Base-by-base conservation (phyloP, 164 flowering plant genomes). In the Macadamia tetraphylla region DNA sequence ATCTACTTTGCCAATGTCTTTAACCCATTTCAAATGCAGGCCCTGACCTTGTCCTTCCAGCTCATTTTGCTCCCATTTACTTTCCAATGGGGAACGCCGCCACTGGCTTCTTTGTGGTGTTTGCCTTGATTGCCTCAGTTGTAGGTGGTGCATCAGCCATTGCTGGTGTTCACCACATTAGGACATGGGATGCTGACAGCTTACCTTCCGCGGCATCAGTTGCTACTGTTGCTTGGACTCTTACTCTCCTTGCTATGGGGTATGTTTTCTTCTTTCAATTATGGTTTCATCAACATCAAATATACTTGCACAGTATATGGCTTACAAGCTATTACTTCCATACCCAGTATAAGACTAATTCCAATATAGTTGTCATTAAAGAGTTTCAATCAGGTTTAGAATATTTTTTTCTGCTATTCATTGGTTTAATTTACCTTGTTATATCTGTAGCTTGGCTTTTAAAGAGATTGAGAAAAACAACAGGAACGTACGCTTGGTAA, bases 21-120 rank as follows among this genome's bases (percentile, higher is more conserved):
- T 35, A 35, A 2, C 40, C 40, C 40, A 35, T 35, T 2, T 2
- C 3, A 35, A 35, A 35, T 35, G 40, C 91, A 91, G 97, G 88
- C 29, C 81, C 91, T 23, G 87, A 72, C 1, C 75, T 87, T 40
- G 62, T 71, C 1, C 89, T 94, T 9, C 97, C 98, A 18, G 92
- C 94, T 9, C 87, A 86, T 70, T 91, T 94, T 72, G 86, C 96
- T 2, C 97, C 96, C 13, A 84, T 91, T 51, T 83, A 80, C 81
- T 94, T 89, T 68, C 92, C 98, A 1, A 89, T 91, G 88, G 97
- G 94, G 53, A 91, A 93, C 53, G 88, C 89, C 0, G 95, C 96
- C 44, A 93, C 96, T 1, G 97, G 98, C 15, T 93, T 93, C 81
- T 93, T 91, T 55, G 91, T 91, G 46, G 64, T 75, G 7, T 89